Conservation (phyloP, 2,329 filamentous ascomycete species). For the Alternaria gansuensis region DNA sequence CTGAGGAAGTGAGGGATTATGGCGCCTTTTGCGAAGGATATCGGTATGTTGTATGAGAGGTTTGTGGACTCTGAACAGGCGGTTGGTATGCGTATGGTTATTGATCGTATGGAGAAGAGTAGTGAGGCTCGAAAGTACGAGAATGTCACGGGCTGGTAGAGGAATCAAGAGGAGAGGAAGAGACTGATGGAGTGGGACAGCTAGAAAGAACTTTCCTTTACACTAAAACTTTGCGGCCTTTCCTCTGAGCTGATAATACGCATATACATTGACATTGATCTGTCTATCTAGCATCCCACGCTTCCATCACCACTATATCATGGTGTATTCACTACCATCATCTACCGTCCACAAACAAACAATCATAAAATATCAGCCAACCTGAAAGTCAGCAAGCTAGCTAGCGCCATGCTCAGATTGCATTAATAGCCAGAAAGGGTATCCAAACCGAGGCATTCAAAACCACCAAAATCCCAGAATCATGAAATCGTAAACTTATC, state of each 20-base stretch:
- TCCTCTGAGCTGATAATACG: background rate
- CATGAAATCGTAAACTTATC: slow-evolving; percentile 23
- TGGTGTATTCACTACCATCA: background rate
- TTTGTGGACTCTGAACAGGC: background rate
- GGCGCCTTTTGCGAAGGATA: slow-evolving; percentile 54
- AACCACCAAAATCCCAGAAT: slow-evolving; percentile 25
- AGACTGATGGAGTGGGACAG: background rate
- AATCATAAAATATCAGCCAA: slow-evolving; percentile 8
- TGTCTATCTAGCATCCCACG: slow-evolving; percentile 12
- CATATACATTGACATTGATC: slow-evolving; percentile 21
- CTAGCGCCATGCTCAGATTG: slow-evolving; percentile 13
- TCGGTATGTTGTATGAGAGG: slow-evolving; percentile 64
- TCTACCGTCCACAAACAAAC: slow-evolving; percentile 2
- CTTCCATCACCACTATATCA: background rate
- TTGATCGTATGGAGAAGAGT: background rate
- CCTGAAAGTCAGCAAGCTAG: slow-evolving; percentile 8
- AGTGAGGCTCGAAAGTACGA: background rate
- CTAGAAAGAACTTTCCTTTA: background rate
- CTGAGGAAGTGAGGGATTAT: slow-evolving; percentile 58
- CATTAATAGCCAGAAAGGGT: slow-evolving; percentile 25
- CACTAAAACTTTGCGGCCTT: background rate
- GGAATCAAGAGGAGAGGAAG: background rate
- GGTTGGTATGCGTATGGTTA: background rate
- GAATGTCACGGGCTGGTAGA: background rate
- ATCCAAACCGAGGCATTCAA: slow-evolving; percentile 17